Evolutionary conservation across 495 filamentous ascomycete genomes (phyloP).

Genomic region (Penicillium cinerascens): DNA sequence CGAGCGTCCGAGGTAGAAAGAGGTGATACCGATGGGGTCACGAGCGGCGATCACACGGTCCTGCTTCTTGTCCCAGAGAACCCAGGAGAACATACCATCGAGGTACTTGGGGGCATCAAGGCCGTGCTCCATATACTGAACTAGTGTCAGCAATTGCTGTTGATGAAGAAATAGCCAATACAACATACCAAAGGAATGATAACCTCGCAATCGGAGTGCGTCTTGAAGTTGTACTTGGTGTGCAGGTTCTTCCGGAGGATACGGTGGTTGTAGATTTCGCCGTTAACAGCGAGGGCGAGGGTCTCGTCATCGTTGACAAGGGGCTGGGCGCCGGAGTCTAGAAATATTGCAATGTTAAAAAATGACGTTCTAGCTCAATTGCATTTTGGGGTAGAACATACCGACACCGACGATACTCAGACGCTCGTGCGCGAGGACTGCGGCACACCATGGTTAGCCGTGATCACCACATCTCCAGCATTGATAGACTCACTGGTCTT

Average conservation of each 20-base stretch:
- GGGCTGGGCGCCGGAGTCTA: slow-evolving; percentile 92
- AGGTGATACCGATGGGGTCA: slow-evolving; percentile 96
- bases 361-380: not conserved
- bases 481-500: slow-evolving; percentile 69
- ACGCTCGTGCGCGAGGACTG: slow-evolving; percentile 96
- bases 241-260: slow-evolving; percentile 82
- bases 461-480: not conserved
- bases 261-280: slow-evolving; percentile 99
- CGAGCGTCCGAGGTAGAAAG: slow-evolving; percentile 91
- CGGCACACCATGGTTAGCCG: slow-evolving; percentile 28
- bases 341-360: slow-evolving; percentile 14
- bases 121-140: slow-evolving; percentile 85
- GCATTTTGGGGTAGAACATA: slow-evolving; percentile 43
- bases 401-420: slow-evolving; percentile 96
- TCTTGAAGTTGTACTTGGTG: slow-evolving; percentile 87
- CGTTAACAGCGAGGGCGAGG: slow-evolving; percentile 93
- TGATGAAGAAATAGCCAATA: not conserved
- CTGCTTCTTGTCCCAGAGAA: slow-evolving; percentile 88
- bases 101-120: slow-evolving; percentile 90
- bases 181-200: slow-evolving; percentile 88
- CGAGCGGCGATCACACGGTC: slow-evolving; percentile 90
- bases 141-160: slow-evolving; percentile 3
- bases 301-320: slow-evolving; percentile 85
- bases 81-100: slow-evolving; percentile 99
- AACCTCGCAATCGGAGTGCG: slow-evolving; percentile 95